These are phyloP conservation scores for Nakazawaea peltata DNA, from an alignment of 805 yeast species.

Conservation along the genomic window DNA sequence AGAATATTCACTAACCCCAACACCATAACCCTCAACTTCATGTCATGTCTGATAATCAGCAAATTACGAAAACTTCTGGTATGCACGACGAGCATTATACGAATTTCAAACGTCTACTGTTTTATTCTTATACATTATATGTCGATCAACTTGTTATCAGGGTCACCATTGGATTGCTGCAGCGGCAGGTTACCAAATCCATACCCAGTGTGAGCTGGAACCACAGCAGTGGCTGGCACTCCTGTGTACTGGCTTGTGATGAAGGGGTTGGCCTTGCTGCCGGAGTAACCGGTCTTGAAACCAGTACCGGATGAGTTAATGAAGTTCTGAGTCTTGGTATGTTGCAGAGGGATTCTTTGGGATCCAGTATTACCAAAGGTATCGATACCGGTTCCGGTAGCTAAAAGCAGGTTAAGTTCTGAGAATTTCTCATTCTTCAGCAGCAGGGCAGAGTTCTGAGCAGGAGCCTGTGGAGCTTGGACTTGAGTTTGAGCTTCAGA, in stretches of 20 bases:
- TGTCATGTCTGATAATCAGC: too few species aligned
- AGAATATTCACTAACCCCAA: too few species aligned
- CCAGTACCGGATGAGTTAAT: constrained; percentile 89
- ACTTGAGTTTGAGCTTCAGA: constrained; percentile 22
- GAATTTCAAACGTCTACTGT: too few species aligned
- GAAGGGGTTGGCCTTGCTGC: constrained; percentile 61
- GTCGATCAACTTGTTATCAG: constrained; percentile 35
- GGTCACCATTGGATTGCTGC: constrained; percentile 13
- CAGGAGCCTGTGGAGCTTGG: constrained; percentile 25
- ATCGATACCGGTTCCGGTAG: constrained; percentile 86
- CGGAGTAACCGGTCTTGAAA: constrained; percentile 38
- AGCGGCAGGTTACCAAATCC: constrained; percentile 80
- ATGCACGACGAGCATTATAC: too few species aligned
- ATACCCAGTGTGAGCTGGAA: constrained; percentile 85
- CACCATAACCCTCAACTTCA: too few species aligned
- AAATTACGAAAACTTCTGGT: too few species aligned
- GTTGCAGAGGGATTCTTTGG: constrained; percentile 85
- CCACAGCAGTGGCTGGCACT: constrained; percentile 51
- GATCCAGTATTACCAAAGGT: constrained; percentile 89
- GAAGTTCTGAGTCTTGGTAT: constrained; percentile 73
- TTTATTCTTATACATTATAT: too few species aligned
- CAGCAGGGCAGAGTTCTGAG: constrained; percentile 37
- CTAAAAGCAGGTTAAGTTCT: constrained; percentile 70
- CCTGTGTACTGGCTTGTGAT: constrained; percentile 67
- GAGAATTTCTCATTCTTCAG: constrained; percentile 50